Evolutionary conservation across 1,284 basidiomycete species (phyloP).

Genomic region (Melampsora americana): DNA sequence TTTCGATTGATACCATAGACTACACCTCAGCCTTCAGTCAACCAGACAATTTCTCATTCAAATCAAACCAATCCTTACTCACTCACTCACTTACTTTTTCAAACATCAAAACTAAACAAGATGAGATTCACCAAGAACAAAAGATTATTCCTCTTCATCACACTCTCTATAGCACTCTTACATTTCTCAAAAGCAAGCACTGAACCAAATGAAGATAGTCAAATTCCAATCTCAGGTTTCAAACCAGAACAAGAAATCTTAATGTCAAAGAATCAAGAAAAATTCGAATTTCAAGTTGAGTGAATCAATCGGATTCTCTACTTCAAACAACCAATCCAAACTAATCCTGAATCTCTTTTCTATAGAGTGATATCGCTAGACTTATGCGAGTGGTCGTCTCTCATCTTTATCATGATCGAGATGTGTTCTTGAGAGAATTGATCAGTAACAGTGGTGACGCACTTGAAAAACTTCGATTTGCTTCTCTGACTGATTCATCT

Average conservation of each 20-base stretch:
- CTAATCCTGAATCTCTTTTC: not conserved
- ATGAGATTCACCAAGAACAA: slow-evolving; percentile 21
- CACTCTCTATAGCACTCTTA: slow-evolving; percentile 10
- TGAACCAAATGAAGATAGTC: slow-evolving; percentile 4
- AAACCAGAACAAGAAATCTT: slow-evolving; percentile 42
- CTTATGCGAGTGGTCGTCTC: slow-evolving; percentile 88
- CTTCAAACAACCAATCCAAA: too few relatives aligned
- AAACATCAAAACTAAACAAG: not conserved
- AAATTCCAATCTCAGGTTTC: slow-evolving; percentile 27
- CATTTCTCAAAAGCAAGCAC: slow-evolving; percentile 18
- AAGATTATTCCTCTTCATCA: slow-evolving; percentile 24
- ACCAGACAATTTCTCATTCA: too few relatives aligned
- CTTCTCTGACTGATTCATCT: slow-evolving; percentile 68
- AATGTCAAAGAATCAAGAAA: slow-evolving; percentile 36
- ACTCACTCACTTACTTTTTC: too few relatives aligned
- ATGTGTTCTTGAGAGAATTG: slow-evolving; percentile 87
- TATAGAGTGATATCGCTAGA: slow-evolving; percentile 82
- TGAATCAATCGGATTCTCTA: too few relatives aligned
- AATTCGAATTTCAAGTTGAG: slow-evolving; percentile 41
- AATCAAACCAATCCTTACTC: too few relatives aligned
- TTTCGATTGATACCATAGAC: too few relatives aligned
- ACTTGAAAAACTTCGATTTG: slow-evolving; percentile 82
- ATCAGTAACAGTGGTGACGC: slow-evolving; percentile 94
- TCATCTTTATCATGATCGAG: slow-evolving; percentile 59
- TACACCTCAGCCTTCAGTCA: too few relatives aligned